Evolutionary conservation across 208 protist genomes (phyloP), one percentile per base, ranked within the genome.

Genomic region (Kentomonas sorsogonicus): DNA sequence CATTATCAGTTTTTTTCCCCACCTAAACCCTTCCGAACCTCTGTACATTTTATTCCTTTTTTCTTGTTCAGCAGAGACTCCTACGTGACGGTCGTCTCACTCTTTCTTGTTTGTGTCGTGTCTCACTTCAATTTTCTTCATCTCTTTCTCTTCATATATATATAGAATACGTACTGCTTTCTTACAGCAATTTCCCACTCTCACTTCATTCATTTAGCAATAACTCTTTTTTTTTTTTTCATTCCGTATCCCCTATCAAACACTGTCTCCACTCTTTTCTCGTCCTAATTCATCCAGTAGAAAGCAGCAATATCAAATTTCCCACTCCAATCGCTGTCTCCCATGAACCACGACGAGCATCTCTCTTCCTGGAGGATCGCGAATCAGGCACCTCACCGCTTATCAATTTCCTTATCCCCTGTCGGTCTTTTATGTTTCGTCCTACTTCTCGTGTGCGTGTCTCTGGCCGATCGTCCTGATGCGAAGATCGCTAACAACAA

Each of bases 181-280:
- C 3, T 52, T 13, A 7, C 46, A 26, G 46, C n/a, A 52, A 11
- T 4, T 30, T 10, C 15, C 5, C 5, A 36, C 29, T 52, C 29
- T 6, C 5, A 7, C 20, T 15, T 4, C 22, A 34, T 30, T 4
- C n/a, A 26, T 10, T 52, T 52, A 26, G 10, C 9, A 16, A 20
- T 6, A 52, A 33, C 4, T 46, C 43, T 0, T 53, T 53, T n/a
- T 48, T 63, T 34, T 53, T 36, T 33, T 38, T 52, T 61, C 20
- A 16, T 52, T 30, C 27, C 15, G 9, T 45, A 23, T 23, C 34
- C 40, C 25, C 27, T 27, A 22, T 40, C 25, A 41, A 23, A 16
- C 29, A 7, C 29, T 40, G 0, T 34, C 15, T 26, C 16, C 25
- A 16, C 16, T 27, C 15, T 5, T 47, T 39, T 55, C 16, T 55